A percentile compares a stretch with the other conserved stretches of the same genome.
Evolutionary conservation across 495 filamentous ascomycete species (phyloP).

Genomic region (Poronia punctata): DNA sequence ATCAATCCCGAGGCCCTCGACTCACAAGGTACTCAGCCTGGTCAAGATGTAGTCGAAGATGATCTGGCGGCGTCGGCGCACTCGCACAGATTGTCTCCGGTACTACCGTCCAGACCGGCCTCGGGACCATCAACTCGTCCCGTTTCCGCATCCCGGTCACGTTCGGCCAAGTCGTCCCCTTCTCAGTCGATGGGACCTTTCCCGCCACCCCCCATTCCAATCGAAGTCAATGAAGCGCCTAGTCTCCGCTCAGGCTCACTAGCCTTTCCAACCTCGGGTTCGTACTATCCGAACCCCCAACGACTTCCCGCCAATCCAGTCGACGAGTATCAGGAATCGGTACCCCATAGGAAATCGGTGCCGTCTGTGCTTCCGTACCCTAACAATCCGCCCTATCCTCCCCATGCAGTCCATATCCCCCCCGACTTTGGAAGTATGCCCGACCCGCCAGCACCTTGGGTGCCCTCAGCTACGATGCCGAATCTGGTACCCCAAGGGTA

Average conservation of each 20-base stretch:
- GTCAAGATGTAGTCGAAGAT: neutral
- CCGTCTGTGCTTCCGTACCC: conserved; percentile 4
- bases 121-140: conserved; percentile 10
- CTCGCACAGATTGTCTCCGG: conserved; percentile 4
- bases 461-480: conserved; percentile 9
- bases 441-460: conserved; percentile 21
- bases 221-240: conserved; percentile 16
- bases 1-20: conserved; percentile 10
- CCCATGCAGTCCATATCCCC: conserved; percentile 11
- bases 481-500: conserved; percentile 36
- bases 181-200: conserved; percentile 19
- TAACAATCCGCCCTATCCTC: conserved; percentile 21
- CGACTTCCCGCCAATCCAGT: conserved; percentile 11
- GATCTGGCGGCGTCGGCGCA: conserved; percentile 4
- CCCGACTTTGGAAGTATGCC: conserved; percentile 8
- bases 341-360: neutral
- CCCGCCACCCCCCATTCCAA: conserved; percentile 24
- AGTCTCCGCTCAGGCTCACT: conserved; percentile 15
- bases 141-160: conserved; percentile 11
- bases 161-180: conserved; percentile 12
- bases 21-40: conserved; percentile 2
- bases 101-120: conserved; percentile 1
- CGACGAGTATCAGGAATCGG: conserved; percentile 8
- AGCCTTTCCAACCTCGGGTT: conserved; percentile 11
- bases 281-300: conserved; percentile 21